A percentile compares a stretch with the other conserved stretches of the same genome.
Evolutionary conservation across 306 rosid species (phyloP).

Genomic region (Abrus precatorius): DNA sequence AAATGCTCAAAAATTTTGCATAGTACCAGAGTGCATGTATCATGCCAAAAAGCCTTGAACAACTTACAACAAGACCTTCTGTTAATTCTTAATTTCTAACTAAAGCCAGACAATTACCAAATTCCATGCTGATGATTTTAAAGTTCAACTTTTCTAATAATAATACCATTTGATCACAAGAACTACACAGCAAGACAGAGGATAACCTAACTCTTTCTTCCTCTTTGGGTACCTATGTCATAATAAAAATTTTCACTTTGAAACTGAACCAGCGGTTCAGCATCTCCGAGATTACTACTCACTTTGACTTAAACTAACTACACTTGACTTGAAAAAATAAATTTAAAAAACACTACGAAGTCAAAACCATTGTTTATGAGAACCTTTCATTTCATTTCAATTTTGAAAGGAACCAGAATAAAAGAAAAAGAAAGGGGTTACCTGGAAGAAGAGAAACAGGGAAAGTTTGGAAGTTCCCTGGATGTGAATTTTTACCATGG

Average conservation of each 20-base stretch:
- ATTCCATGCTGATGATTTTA: slow-evolving; percentile 2
- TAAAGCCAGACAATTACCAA: background rate
- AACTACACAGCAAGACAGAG: background rate
- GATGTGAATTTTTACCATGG: slow-evolving; percentile 51
- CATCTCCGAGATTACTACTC: background rate
- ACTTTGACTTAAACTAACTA: slow-evolving; percentile 6
- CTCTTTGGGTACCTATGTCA: background rate
- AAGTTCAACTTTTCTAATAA: slow-evolving; percentile 4
- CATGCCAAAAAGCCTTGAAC: slow-evolving; percentile 1
- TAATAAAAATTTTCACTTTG: background rate
- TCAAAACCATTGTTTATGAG: slow-evolving; percentile 17
- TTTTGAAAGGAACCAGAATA: background rate
- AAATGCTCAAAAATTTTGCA: slow-evolving; percentile 3
- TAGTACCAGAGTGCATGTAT: background rate
- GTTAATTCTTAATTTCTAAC: background rate
- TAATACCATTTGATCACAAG: slow-evolving; percentile 24
- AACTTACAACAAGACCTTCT: background rate
- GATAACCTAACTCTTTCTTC: background rate
- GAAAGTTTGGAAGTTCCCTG: slow-evolving; percentile 47
- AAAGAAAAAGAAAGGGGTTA: slow-evolving; percentile 30
- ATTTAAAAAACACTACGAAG: background rate
- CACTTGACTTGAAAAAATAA: background rate
- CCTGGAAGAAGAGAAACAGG: slow-evolving; percentile 51
- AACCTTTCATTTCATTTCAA: slow-evolving; percentile 1
- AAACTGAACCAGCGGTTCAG: slow-evolving; percentile 8